Percentiles rank a stretch among this genome's conserved stretches.
phyloP scores from a whole-genome alignment of 495 filamentous ascomycete genomes.

The Xylaria grammica region DNA sequence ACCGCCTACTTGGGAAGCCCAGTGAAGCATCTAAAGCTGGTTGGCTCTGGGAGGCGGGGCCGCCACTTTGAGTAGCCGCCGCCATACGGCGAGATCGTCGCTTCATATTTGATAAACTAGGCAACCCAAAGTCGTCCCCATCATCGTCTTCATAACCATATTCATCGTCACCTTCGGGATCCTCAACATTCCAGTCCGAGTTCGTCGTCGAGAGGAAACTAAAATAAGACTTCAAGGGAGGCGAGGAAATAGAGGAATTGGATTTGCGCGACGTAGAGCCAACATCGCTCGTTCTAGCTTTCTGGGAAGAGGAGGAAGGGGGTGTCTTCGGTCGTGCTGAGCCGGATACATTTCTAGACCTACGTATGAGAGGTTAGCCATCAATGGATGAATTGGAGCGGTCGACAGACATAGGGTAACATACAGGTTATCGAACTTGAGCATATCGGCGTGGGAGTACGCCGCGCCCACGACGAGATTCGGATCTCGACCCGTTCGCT shows the following conservation, averaged over 20 bases:
- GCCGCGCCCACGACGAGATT: slow-evolving; percentile 90
- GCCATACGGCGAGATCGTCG: slow-evolving; percentile 64
- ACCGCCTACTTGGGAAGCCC: slow-evolving; percentile 43
- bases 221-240: slow-evolving; percentile 73
- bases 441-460: slow-evolving; percentile 94
- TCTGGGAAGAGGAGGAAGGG: slow-evolving; percentile 46
- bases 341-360: slow-evolving; percentile 47
- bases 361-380: slow-evolving; percentile 29
- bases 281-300: slow-evolving; percentile 45
- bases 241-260: slow-evolving; percentile 58
- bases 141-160: slow-evolving; percentile 81
- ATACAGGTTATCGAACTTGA: slow-evolving; percentile 81
- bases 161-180: slow-evolving; percentile 65
- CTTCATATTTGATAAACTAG: slow-evolving; percentile 87
- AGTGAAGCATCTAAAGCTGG: slow-evolving; percentile 43
- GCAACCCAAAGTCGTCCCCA: slow-evolving; percentile 93
- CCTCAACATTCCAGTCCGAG: slow-evolving; percentile 73
- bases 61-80: slow-evolving; percentile 44
- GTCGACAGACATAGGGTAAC: slow-evolving; percentile 18
- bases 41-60: slow-evolving; percentile 27
- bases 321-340: slow-evolving; percentile 56
- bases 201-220: slow-evolving; percentile 76
- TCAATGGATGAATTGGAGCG: slow-evolving; percentile 19
- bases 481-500: slow-evolving; percentile 64
- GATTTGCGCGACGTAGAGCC: slow-evolving; percentile 62